Conservation (phyloP, 345 rosid genomes). For the Salix exigua region DNA sequence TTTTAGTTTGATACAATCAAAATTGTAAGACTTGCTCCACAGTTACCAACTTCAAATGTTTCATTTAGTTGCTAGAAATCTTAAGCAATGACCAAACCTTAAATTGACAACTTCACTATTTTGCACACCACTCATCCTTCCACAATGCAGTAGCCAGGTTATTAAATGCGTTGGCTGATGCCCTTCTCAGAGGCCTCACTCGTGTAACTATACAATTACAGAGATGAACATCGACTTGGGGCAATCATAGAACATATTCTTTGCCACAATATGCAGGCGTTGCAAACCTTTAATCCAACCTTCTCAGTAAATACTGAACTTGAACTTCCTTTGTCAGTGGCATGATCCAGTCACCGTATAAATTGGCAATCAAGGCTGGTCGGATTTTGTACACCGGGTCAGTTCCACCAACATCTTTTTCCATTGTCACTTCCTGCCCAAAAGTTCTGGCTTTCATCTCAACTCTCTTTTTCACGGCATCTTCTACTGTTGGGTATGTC, state of each 20-base stretch:
- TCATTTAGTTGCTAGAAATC: too few species aligned
- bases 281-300: constrained; percentile 39
- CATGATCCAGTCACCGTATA: constrained; percentile 62
- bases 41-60: too few species aligned
- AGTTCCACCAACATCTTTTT: constrained; percentile 5
- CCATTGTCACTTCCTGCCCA: constrained; percentile 40
- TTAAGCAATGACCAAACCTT: too few species aligned
- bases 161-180: too few species aligned
- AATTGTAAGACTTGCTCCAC: too few species aligned
- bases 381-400: constrained; percentile 49
- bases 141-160: too few species aligned
- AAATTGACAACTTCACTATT: too few species aligned
- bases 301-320: constrained; percentile 56
- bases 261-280: background rate
- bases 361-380: constrained; percentile 51
- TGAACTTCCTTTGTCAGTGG: constrained; percentile 68
- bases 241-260: background rate
- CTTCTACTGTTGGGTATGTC: constrained; percentile 56
- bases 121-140: too few species aligned
- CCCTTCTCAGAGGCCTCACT: too few species aligned
- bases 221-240: background rate
- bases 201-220: background rate
- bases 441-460: constrained; percentile 61
- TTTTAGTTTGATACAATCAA: too few species aligned
- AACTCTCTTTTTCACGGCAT: constrained; percentile 56